Evolutionary conservation across 2,329 filamentous ascomycete genomes (phyloP).

Genomic region (Allantophomopsis cytisporea): DNA sequence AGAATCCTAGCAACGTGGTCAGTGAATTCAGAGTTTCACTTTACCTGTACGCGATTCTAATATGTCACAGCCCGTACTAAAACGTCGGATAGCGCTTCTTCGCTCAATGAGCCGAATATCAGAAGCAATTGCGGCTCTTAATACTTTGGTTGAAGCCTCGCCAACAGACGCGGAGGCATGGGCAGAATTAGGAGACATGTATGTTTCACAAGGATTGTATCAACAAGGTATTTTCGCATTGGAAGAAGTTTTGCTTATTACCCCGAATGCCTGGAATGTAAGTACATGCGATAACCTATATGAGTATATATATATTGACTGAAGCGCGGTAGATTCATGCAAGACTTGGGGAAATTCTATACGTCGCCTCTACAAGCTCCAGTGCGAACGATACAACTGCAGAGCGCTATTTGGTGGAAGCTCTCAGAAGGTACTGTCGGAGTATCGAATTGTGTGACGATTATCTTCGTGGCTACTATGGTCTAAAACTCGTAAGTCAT

Average conservation of each 20-base stretch:
- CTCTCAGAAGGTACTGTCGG: slow-evolving; percentile 74
- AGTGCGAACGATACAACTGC: slow-evolving; percentile 20
- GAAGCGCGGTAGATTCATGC: slow-evolving; percentile 58
- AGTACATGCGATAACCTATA: slow-evolving; percentile 18
- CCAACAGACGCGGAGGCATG: slow-evolving; percentile 89
- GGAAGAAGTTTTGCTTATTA: slow-evolving; percentile 78
- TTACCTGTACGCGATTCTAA: background rate
- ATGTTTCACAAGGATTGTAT: slow-evolving; percentile 66
- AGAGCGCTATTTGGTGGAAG: slow-evolving; percentile 49
- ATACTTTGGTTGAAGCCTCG: slow-evolving; percentile 64
- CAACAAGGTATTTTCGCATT: slow-evolving; percentile 76
- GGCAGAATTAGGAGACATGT: slow-evolving; percentile 82
- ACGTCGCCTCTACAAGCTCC: slow-evolving; percentile 36
- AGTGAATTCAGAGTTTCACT: slow-evolving; percentile 17
- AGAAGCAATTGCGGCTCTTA: slow-evolving; percentile 65
- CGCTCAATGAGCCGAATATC: slow-evolving; percentile 54
- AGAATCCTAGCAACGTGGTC: slow-evolving; percentile 70
- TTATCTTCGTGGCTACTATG: slow-evolving; percentile 87
- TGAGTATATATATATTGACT: slow-evolving; percentile 13
- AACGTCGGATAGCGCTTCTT: slow-evolving; percentile 71
- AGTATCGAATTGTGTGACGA: slow-evolving; percentile 90
- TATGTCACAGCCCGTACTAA: slow-evolving; percentile 56
- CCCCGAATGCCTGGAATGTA: slow-evolving; percentile 93
- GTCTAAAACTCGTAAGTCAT: slow-evolving; percentile 59
- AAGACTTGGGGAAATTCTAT: slow-evolving; percentile 69